A percentile compares a stretch with the other conserved stretches of the same genome.
phyloP scores from a whole-genome alignment of 164 flowering plant genomes.

The Dillenia turbinata region DNA sequence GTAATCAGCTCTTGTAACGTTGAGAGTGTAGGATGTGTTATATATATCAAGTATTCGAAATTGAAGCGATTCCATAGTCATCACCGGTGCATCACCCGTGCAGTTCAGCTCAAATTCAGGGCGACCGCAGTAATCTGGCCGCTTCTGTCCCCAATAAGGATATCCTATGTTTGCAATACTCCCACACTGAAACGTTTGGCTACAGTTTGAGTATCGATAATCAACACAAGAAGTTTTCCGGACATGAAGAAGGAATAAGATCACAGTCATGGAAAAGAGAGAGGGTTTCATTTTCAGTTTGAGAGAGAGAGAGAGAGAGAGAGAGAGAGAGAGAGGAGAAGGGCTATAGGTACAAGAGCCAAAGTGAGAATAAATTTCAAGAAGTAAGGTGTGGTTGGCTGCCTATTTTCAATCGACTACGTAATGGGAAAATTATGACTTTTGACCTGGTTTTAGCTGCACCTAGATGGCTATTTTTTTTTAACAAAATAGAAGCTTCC shows the following conservation, averaged over 20 bases:
- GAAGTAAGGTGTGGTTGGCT: no score
- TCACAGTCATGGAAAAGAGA: not conserved
- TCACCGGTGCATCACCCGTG: constrained; percentile 1
- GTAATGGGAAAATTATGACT: no score
- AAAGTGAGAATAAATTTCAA: no score
- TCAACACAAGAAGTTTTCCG: constrained; percentile 6
- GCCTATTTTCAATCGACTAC: no score
- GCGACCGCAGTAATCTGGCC: constrained; percentile 34
- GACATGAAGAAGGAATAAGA: constrained; percentile 1
- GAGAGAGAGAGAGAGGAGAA: no score
- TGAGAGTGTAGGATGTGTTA: not conserved
- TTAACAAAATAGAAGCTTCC: no score
- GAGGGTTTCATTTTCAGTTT: constrained; percentile 2
- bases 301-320: no score
- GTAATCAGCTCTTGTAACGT: constrained; percentile 27
- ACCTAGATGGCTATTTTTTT: no score
- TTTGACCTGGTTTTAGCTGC: no score
- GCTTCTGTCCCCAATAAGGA: constrained; percentile 38
- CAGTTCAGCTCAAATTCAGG: constrained; percentile 31
- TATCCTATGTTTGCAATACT: constrained; percentile 17
- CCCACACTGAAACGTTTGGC: constrained; percentile 18
- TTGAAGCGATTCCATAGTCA: constrained; percentile 6
- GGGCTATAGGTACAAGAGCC: no score
- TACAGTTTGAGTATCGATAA: constrained; percentile 20
- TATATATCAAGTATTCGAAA: constrained; percentile 24